Evolutionary conservation across 1,284 basidiomycete species (phyloP), one percentile per base, ranked within the genome.

Genomic region (Mycosarcoma maydis): DNA sequence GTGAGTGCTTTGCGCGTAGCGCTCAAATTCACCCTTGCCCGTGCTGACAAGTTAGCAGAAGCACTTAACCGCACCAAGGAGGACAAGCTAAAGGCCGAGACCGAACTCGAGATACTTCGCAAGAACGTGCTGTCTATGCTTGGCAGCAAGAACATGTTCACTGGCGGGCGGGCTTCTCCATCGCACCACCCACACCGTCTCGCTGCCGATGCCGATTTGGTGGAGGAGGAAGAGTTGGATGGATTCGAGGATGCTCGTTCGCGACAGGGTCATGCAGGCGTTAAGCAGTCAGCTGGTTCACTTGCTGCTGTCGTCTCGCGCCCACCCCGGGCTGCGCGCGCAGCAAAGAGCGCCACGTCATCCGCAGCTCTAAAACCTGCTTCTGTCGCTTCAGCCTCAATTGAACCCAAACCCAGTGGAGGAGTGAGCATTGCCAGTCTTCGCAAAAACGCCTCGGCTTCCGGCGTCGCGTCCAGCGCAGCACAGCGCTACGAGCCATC

Each of bases 361-460:
- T 29, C 39, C 9, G 16, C 36, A 10, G 16, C 33, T 34, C 6
- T n/a, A 7, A 19, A 36, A 7, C 9, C 33, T 5, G 24, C 45
- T 13, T 1, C 23, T n/a, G 19, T 14, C 8, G 17, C 36, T 22
- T 27, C 33, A 8, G 9, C 29, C 8, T 8, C 40, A 11, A 17
- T 46, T 24, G 23, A 38, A 26, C 38, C 32, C n/a, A 53, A 56
- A 22, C 48, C 60, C 10, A 29, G 23, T 3, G 56, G 42, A 3
- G 53, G 61, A 6, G 61, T 71, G 26, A 65, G 61, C 47, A 71
- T 71, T 32, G 50, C 67, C 19, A 57, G 53, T 26, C 57, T 71
- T 3, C 67, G 67, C 19, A 70, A 64, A 32, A 55, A 34, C 17
- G 23, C 55, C n/a, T 7, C 32, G 16, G 27, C 13, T 13, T 29